Conservation (phyloP, 176 grass and related monocot species). For the Pharus latifolius region DNA sequence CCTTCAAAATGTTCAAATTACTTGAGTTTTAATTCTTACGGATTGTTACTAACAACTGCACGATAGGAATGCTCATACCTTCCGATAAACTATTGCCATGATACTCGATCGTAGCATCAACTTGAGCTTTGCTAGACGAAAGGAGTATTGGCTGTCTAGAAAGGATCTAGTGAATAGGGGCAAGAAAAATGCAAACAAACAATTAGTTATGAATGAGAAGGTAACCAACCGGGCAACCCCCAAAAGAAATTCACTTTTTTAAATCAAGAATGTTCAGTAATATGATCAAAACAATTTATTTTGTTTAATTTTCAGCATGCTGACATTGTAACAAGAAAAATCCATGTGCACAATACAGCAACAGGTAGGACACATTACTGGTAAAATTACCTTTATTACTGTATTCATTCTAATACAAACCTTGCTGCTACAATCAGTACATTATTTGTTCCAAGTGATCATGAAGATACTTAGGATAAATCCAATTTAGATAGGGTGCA, state of each 20-base stretch:
- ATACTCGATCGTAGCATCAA: constrained; percentile 89
- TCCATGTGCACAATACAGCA: no score
- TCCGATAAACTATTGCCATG: constrained; percentile 72
- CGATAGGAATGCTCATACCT: constrained; percentile 40
- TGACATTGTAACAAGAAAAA: neutral
- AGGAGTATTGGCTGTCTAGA: constrained; percentile 87
- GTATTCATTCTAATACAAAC: neutral
- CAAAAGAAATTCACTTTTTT: neutral
- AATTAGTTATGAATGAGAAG: neutral
- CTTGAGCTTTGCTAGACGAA: constrained; percentile 77
- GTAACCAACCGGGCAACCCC: neutral
- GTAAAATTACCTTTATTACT: neutral
- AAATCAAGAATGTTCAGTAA: neutral
- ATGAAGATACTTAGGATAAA: neutral
- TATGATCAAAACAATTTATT: neutral
- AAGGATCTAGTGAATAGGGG: constrained; percentile 48
- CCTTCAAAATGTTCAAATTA: neutral
- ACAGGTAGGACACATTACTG: neutral
- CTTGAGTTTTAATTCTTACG: neutral
- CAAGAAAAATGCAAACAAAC: constrained; percentile 6
- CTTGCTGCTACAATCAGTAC: neutral
- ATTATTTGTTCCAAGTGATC: neutral
- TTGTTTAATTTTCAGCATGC: neutral
- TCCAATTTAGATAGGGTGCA: neutral
- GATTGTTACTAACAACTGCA: neutral